These are phyloP conservation scores for Beverwykella pulmonaria DNA, from an alignment of 495 filamentous ascomycete species.

Conservation along the genomic window DNA sequence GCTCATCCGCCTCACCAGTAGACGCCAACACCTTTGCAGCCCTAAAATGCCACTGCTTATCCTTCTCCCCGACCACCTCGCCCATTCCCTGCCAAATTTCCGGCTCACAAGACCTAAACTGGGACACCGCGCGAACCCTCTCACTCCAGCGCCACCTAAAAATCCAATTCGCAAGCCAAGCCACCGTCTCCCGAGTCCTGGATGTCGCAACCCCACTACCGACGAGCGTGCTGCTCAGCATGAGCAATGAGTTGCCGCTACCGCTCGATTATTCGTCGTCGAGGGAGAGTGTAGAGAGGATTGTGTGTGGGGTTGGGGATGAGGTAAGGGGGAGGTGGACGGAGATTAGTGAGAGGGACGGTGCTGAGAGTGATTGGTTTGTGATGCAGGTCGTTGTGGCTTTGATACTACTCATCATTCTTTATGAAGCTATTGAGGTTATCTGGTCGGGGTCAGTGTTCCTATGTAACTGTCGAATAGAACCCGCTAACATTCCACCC, in stretches of 20 bases:
- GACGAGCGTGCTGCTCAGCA: slow-evolving; percentile 5
- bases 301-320: slow-evolving; percentile 8
- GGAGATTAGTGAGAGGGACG: not conserved
- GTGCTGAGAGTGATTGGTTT: not conserved
- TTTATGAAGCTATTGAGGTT: not conserved
- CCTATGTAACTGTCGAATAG: no score
- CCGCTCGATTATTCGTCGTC: not conserved
- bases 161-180: slow-evolving; percentile 6
- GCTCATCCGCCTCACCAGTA: not conserved
- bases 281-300: not conserved
- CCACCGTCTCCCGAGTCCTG: slow-evolving; percentile 6
- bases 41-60: slow-evolving; percentile 16
- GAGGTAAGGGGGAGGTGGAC: not conserved
- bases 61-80: not conserved
- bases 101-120: slow-evolving; percentile 8
- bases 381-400: not conserved
- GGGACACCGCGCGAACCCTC: slow-evolving; percentile 6
- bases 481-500: no score
- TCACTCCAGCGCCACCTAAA: not conserved
- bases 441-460: slow-evolving; percentile 2
- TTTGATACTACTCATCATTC: slow-evolving; percentile 4
- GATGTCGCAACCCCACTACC: not conserved
- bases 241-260: not conserved
- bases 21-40: not conserved
- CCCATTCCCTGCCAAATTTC: not conserved